Evolutionary conservation across 2,329 filamentous ascomycete species (phyloP), one percentile per base, ranked within the genome.

Genomic region (Microcyclosporella mali): DNA sequence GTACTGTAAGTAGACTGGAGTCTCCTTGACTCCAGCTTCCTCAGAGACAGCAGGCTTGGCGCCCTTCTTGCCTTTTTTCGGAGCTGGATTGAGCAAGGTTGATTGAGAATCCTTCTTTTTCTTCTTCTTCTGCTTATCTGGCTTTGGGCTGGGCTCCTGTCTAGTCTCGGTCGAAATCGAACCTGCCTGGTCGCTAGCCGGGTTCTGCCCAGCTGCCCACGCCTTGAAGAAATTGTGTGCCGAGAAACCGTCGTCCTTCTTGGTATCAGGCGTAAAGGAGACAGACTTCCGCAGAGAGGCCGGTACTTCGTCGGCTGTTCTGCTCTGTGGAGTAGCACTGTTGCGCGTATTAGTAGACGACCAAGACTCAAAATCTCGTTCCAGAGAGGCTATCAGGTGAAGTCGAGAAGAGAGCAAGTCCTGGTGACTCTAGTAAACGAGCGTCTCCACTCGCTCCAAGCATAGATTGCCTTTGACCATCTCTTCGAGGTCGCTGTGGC

Each of bases 1-100:
- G 62, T 95, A 95, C 40, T 78, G 73, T 12, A 94, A 72, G 45
- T 88, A 82, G 11, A 82, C 76, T 35, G 78, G 73, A 42, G 34
- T 29, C 28, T 48, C 39, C 25, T n/a, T 17, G 10, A n/a, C 18
- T 25, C 7, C 8, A 7, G 38, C 17, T 19, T 49, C 40, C 12
- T 40, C 37, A 17, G 37, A 40, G 33, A 37, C 10, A 21, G 16
- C 36, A 4, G 39, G 15, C 27, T 46, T 46, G n/a, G 45, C 36
- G 35, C 42, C 10, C 36, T 53, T 50, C 34, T 51, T 44, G 35
- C 45, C 34, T 21, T 38, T 38, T 14, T 38, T n/a, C 10, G 36
- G 8, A 16, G 27, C 11, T 31, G 14, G 27, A 31, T 17, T 39
- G 7, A 41, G 31, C 33, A 43, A 35, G n/a, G 51, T 53, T 6